A percentile compares a stretch with the other conserved stretches of the same genome.
phyloP scores from a whole-genome alignment of 2,329 filamentous ascomycete species.

The Xylaria digitata region DNA sequence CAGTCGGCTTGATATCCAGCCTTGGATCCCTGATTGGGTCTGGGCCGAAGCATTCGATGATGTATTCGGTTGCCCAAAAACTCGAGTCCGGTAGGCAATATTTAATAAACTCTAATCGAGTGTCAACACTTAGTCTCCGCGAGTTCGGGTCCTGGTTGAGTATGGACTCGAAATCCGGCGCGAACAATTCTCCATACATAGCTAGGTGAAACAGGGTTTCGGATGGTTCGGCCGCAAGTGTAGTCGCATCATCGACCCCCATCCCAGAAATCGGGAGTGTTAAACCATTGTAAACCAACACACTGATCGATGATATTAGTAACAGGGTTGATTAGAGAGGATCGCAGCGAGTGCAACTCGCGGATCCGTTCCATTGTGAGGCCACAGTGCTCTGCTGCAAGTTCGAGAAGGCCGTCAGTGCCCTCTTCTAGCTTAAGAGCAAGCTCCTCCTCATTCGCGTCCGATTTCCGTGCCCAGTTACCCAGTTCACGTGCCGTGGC shows the following conservation, averaged over 20 bases:
- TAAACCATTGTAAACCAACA: slow-evolving; percentile 15
- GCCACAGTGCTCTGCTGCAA: slow-evolving; percentile 36
- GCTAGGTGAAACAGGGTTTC: slow-evolving; percentile 34
- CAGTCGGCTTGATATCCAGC: neutral
- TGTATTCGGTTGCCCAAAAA: neutral
- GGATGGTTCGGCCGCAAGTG: slow-evolving; percentile 21
- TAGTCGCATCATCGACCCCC: slow-evolving; percentile 26
- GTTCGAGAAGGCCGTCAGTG: slow-evolving; percentile 34
- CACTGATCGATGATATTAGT: slow-evolving; percentile 33
- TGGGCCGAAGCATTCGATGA: too few species aligned
- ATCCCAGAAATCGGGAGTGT: slow-evolving; percentile 14
- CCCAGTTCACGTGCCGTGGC: slow-evolving; percentile 35
- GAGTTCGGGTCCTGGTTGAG: slow-evolving; percentile 3
- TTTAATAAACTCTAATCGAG: slow-evolving; percentile 37
- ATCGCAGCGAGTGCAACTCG: slow-evolving; percentile 33
- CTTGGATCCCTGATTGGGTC: neutral
- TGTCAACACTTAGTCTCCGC: slow-evolving; percentile 28
- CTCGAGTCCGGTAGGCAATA: slow-evolving; percentile 34
- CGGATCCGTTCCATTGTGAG: slow-evolving; percentile 38
- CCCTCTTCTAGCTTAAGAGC: slow-evolving; percentile 29
- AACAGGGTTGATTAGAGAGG: slow-evolving; percentile 34
- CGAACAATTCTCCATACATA: slow-evolving; percentile 41
- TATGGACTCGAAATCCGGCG: slow-evolving; percentile 35
- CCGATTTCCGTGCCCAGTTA: slow-evolving; percentile 35
- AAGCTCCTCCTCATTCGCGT: slow-evolving; percentile 36